Evolutionary conservation across 495 filamentous ascomycete species (phyloP).

Genomic region (Pseudoneurospora amorphoporcata): DNA sequence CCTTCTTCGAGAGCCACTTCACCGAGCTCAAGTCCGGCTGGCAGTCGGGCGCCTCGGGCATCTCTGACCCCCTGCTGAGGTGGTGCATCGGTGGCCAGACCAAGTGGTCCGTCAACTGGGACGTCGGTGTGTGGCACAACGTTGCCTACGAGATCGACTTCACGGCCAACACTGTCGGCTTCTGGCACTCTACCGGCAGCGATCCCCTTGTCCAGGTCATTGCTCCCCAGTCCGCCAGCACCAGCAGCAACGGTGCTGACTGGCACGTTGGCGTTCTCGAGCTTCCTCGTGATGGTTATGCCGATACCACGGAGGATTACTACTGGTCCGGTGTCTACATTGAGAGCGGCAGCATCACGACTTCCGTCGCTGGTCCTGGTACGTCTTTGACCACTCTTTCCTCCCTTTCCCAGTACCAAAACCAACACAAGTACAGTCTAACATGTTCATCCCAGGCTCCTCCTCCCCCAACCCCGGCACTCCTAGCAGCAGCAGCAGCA

Average conservation of each 20-base stretch:
- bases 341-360: conserved; percentile 54
- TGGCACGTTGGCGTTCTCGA: conserved; percentile 70
- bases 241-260: conserved; percentile 60
- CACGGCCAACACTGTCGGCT: conserved; percentile 43
- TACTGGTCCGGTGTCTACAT: conserved; percentile 67
- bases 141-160: conserved; percentile 66
- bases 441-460: background rate
- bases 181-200: conserved; percentile 59
- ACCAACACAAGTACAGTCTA: background rate
- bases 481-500: conserved; percentile 3
- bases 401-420: background rate
- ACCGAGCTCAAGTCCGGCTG: conserved; percentile 66
- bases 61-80: conserved; percentile 35
- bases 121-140: conserved; percentile 62
- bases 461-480: background rate
- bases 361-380: conserved; percentile 27
- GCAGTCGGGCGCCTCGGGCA: conserved; percentile 47
- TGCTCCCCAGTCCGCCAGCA: conserved; percentile 43
- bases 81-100: conserved; percentile 33
- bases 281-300: conserved; percentile 46
- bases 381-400: background rate
- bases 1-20: conserved; percentile 69
- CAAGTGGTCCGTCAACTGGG: conserved; percentile 37
- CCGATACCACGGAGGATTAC: conserved; percentile 52
- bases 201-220: conserved; percentile 45